Evolutionary conservation across 2,329 filamentous ascomycete genomes (phyloP), one percentile per base, ranked within the genome.

Genomic region (Aspergillus calidoustus): DNA sequence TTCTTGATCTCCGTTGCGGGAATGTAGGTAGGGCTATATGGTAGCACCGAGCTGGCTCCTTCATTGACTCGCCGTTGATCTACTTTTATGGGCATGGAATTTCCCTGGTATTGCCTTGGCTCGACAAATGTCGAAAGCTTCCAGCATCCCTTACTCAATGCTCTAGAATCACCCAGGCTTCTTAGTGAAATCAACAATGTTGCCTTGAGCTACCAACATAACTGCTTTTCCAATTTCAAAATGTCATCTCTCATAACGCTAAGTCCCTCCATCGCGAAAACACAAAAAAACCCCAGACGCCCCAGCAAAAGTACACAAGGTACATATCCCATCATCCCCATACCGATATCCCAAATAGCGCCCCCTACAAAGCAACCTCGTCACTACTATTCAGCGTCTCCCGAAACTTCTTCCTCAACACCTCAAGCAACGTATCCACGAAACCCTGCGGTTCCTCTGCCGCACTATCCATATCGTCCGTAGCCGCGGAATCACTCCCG

Each of bases 301-400:
- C 25, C 28, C 7, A 28, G 28, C 17, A 8, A 11, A 28, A 25
- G 30, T 23, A 31, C 28, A 34, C 25, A 28, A 28, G 25, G 25
- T 28, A 28, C 25, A 28, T 28, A 28, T 28, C 25, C 25, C 25
- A 28, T 31, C 28, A 51, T 53, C 17, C 34, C 31, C 55, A 31
- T 28, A 44, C 13, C 17, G 25, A 34, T 3, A 5, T n/a, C 8
- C 9, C 31, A 30, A 57, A 22, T 11, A 22, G 25, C 41, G 19
- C 34, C 50, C 19, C 44, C 34, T 28, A 22, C 49, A 57, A 56
- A 19, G 53, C 17, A 57, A 72, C 15, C 60, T 76, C 73, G 61
- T 76, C 74, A n/a, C 68, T 70, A 38, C 69, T 71, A 60, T 74
- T 62, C 22, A 72, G 15, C 17, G 61, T 44, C 41, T 72, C 55